Evolutionary conservation across 179 eudicot species (phyloP), one percentile per base, ranked within the genome.

Genomic region (Gypsophila paniculata): DNA sequence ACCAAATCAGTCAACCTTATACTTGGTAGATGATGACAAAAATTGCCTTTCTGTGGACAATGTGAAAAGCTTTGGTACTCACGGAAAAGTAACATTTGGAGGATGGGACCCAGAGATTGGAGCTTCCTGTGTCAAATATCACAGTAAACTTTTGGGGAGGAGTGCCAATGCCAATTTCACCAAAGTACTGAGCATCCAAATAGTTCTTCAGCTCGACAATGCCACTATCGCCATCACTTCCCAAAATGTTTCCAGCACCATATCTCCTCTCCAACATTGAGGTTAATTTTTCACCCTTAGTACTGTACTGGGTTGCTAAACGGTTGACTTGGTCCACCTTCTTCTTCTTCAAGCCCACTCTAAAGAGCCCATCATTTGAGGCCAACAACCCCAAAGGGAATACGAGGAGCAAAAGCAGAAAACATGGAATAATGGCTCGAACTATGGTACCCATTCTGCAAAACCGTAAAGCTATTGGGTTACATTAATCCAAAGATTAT

Each of bases 61-160:
- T 44, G 29, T 14, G 25, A 2, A 21, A 22, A 74, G 23, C n/a
- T 26, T 29, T n/a, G 36, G 77, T 48, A 79, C 93, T 91, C 82
- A 91, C 97, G 63, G 96, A 91, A 44, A 84, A 77, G 34, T 80
- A 75, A 75, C 97, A 91, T 81, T 88, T 87, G 46, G 89, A 78
- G 21, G 97, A 91, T 55, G 97, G 96, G 68, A 91, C 84, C 97
- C 97, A 91, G 46, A 91, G 89, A 74, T 91, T 91, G 58, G 97
- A 88, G 72, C 93, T 91, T 65, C 93, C 97, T 15, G 97, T 91
- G 68, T 91, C 97, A 74, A 91, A 91, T 62, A 91, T 85, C 72
- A 91, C 96, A 13, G 90, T 90, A 77, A 91, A 91, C 39, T 83
- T 90, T 71, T 91, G 97, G 1, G 93, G 87, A 34, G 97, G 97